These are phyloP conservation scores for Zopfochytrium polystomum DNA, from an alignment of 371 early-diverging fungal genomes.

Conservation along the genomic window DNA sequence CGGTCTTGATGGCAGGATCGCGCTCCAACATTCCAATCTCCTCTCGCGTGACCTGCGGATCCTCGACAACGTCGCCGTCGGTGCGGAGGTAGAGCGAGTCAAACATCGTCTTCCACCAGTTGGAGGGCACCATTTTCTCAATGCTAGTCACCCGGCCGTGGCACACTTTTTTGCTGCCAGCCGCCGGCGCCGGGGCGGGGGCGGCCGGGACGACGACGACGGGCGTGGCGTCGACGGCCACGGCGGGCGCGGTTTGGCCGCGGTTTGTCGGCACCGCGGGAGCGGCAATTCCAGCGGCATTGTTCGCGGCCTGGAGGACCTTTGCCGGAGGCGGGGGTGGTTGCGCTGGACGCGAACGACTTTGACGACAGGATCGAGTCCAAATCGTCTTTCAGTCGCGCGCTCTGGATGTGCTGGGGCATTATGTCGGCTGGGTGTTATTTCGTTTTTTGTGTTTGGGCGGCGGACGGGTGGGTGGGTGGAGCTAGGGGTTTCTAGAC, in stretches of 20 bases:
- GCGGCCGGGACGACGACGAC: neutral
- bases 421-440: too few relatives aligned
- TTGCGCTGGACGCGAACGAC: too few relatives aligned
- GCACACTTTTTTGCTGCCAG: conserved; percentile 22
- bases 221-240: neutral
- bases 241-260: neutral
- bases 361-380: neutral
- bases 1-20: conserved; percentile 32
- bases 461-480: too few relatives aligned
- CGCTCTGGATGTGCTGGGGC: neutral
- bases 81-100: conserved; percentile 56
- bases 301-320: too few relatives aligned
- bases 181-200: neutral
- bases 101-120: conserved; percentile 64
- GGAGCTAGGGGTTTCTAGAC: too few relatives aligned
- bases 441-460: too few relatives aligned
- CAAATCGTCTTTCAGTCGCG: neutral
- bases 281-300: neutral
- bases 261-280: neutral
- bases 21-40: conserved; percentile 51
- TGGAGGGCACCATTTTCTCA: conserved; percentile 50
- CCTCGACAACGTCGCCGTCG: conserved; percentile 68
- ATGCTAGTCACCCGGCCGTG: conserved; percentile 48
- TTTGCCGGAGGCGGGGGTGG: too few relatives aligned
- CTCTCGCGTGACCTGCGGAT: conserved; percentile 56